Base-by-base conservation (phyloP, 352 stramenopile genomes). In the Phytophthora sp. region DNA sequence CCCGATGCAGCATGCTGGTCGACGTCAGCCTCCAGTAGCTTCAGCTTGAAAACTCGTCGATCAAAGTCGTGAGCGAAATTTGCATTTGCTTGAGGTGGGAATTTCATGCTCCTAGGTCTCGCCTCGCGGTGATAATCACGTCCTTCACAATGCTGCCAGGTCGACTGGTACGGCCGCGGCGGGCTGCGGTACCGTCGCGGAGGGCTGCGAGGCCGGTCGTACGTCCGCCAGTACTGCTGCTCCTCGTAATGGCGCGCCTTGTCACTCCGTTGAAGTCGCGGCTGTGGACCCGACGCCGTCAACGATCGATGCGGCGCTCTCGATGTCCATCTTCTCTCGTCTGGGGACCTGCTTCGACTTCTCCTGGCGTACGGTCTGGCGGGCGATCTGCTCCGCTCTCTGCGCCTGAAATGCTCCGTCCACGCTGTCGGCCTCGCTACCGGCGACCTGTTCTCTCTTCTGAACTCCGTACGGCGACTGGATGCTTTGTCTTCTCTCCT, bases 21-120 rank as follows among this genome's bases (percentile, higher is more conserved):
- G 3, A 43, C 21, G 54, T 66, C 48, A 35, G 54, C 54, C 57
- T 70, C 54, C 23, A 56, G 62, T 7, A 66, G n/a, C 20, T 66
- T 70, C 6, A 70, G 31, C 34, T 66, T 70, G 41, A 65, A 66
- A n/a, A 70, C 62, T 43, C 28, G 17, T 28, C 54, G 54, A 18
- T 46, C 27, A 61, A 70, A 70, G n/a, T n/a, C n/a, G n/a, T n/a
- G n/a, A n/a, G n/a, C n/a, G n/a, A n/a, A n/a, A n/a, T n/a, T n/a
- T n/a, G n/a, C n/a, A n/a, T n/a, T n/a, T n/a, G n/a, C n/a, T n/a
- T n/a, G n/a, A n/a, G n/a, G n/a, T n/a, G n/a, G n/a, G n/a, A n/a
- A n/a, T n/a, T n/a, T n/a, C n/a, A n/a, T n/a, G n/a, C n/a, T n/a
- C n/a, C n/a, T n/a, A n/a, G n/a, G n/a, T n/a, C n/a, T n/a, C n/a